Evolutionary conservation across 140 eudicot genomes (phyloP), one percentile per base, ranked within the genome.

Genomic region (Oenanthe javanica): DNA sequence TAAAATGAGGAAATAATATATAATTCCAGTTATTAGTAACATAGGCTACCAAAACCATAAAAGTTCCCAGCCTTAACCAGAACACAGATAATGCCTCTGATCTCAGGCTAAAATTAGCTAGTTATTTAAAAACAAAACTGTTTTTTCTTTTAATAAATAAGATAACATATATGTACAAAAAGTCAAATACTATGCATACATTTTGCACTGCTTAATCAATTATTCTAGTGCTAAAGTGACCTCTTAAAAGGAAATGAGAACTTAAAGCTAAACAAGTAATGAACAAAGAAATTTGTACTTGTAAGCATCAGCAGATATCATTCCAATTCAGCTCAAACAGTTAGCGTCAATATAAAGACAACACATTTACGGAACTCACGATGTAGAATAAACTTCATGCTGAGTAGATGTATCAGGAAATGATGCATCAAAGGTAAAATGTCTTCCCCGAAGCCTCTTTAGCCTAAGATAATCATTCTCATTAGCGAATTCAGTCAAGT

Each of bases 391-490:
- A 72, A 93, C 92, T 47, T 93, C 94, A 14, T 45, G 86, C 63
- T 93, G 97, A 72, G 96, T 78, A 77, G 97, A 84, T 14, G 93
- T 76, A 74, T 93, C 97, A 0, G 96, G 92, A 78, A 93, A 93
- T 1, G 97, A 85, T 10, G 94, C 85, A 85, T 93, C 97, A 16
- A 93, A 93, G 1, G 97, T 90, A 77, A 93, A 93, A 87, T 93
- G 97, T 19, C 97, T 87, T 40, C 97, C 97, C 6, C 94, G 86
- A 4, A 93, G 87, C 83, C 97, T 87, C 67, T 90, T 92, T 7
- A 92, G 89, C 80, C 97, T 77, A 16, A 93, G 89, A 81, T 93
- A 93, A 83, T 93, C 96, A 40, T 89, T 89, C 76, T 93, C 97
- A 10, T 85, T 89, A 0, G 92, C 94, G 2, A 93, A 90, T 81